A percentile compares a stretch with the other conserved stretches of the same genome.
These are phyloP conservation scores for Friedmanniomyces simplex DNA, from an alignment of 495 filamentous ascomycete genomes.

Conservation along the genomic window DNA sequence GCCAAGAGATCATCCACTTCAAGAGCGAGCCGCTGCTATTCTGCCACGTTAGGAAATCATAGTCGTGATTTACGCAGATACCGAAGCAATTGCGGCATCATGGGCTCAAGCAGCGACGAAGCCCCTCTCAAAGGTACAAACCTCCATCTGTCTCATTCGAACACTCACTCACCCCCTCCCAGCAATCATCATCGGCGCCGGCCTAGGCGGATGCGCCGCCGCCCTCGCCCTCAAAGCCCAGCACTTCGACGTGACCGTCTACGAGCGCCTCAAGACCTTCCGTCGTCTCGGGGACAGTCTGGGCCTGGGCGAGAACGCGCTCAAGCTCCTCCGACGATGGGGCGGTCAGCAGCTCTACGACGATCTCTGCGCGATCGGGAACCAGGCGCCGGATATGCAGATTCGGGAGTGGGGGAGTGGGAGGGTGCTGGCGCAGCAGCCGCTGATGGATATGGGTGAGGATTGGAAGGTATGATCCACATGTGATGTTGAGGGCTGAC, in stretches of 20 bases:
- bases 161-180: neutral
- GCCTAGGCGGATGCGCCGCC: slow-evolving; percentile 45
- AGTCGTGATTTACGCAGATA: too few species aligned
- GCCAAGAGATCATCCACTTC: too few species aligned
- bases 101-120: too few species aligned
- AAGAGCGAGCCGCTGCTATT: too few species aligned
- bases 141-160: neutral
- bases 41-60: too few species aligned
- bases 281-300: slow-evolving; percentile 42
- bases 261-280: slow-evolving; percentile 42
- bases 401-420: slow-evolving; percentile 35
- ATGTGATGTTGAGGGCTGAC: too few species aligned
- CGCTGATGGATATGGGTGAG: slow-evolving; percentile 45
- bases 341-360: slow-evolving; percentile 34
- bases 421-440: slow-evolving; percentile 42
- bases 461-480: too few species aligned
- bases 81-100: too few species aligned
- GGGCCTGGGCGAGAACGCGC: slow-evolving; percentile 42
- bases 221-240: slow-evolving; percentile 43
- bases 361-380: slow-evolving; percentile 38
- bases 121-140: too few species aligned
- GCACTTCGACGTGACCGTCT: slow-evolving; percentile 40
- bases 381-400: slow-evolving; percentile 45
- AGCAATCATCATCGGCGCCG: slow-evolving; percentile 45
- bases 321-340: slow-evolving; percentile 41